Percentiles rank a stretch among this genome's conserved stretches.
phyloP scores from a whole-genome alignment of 768 basidiomycete species.

The Lactarius psammicola region DNA sequence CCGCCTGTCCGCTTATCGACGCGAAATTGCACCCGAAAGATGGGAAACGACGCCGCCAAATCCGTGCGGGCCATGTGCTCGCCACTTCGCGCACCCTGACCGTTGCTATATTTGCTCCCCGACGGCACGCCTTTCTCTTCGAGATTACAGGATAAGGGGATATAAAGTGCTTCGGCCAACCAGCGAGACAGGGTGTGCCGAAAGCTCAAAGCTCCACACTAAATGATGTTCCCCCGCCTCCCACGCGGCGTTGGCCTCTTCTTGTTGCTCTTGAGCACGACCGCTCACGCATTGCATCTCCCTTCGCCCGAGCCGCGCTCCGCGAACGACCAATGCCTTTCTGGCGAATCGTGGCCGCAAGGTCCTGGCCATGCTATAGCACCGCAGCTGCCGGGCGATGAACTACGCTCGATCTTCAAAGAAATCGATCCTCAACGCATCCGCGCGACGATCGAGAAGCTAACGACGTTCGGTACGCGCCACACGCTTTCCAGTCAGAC shows the following conservation, averaged over 20 bases:
- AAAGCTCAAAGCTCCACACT: not conserved
- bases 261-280: not conserved
- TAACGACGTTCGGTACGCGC: conserved; percentile 55
- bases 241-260: not conserved
- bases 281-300: not conserved
- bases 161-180: not conserved
- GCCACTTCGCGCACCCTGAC: not conserved
- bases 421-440: conserved; percentile 47
- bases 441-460: conserved; percentile 48
- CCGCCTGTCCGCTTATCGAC: not conserved
- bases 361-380: conserved; percentile 46
- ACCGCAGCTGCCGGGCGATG: conserved; percentile 44
- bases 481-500: conserved; percentile 54
- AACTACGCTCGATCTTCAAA: conserved; percentile 47
- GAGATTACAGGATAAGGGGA: not conserved
- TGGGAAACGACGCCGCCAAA: not conserved
- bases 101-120: not conserved
- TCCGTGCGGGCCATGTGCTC: not conserved
- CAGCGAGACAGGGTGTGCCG: not conserved
- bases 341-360: conserved; percentile 44
- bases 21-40: not conserved
- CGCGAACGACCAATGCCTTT: conserved; percentile 29
- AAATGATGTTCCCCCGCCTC: not conserved
- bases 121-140: not conserved
- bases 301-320: conserved; percentile 6